Evolutionary conservation across 805 yeast species (phyloP), one percentile per base, ranked within the genome.

Genomic region (Naumovozyma baii): DNA sequence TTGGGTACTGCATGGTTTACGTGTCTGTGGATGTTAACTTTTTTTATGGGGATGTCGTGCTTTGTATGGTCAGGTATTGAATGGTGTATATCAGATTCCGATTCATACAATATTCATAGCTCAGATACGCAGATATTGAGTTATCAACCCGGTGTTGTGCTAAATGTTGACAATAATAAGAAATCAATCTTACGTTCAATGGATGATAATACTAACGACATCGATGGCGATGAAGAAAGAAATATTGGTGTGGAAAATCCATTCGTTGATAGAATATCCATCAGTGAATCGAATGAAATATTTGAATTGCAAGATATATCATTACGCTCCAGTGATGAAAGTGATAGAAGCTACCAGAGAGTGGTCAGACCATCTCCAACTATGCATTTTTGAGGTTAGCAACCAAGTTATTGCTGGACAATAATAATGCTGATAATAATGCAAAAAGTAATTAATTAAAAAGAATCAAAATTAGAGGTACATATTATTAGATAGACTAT

Each of bases 21-120:
- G 3, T 47, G 49, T 17, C 33, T 55, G 18, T 52, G 55, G 49
- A 20, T 51, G 15, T 42, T 51, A 16, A 47, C 51, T 3, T 39
- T 44, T 29, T 48, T 50, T 20, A 41, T 51, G 9, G 35, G 45
- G 10, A 32, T 57, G 2, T 52, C 59, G 12, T 48, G 55, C 26
- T 38, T 55, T 5, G 48, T 53, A 3, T 59, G 64, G 63, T 49
- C 60, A 4, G 64, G 64, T 29, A 37, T 58, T 8, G 64, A 57
- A 45, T 59, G 64, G 64, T 59, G 64, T 44, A 39, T 59, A 5
- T 35, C 52, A 4, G 50, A 45, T 32, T 39, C 31, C 13, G 39
- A 40, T 14, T 34, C 37, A 34, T 42, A 43, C 15, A 39, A 33
- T 26, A 30, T 41, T 15, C 48, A 45, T 31, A 45, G 38, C 2